Percentiles rank a stretch among this genome's conserved stretches.
Evolutionary conservation across 2,329 filamentous ascomycete species (phyloP).

Genomic region (Pseudocercospora eumusae): DNA sequence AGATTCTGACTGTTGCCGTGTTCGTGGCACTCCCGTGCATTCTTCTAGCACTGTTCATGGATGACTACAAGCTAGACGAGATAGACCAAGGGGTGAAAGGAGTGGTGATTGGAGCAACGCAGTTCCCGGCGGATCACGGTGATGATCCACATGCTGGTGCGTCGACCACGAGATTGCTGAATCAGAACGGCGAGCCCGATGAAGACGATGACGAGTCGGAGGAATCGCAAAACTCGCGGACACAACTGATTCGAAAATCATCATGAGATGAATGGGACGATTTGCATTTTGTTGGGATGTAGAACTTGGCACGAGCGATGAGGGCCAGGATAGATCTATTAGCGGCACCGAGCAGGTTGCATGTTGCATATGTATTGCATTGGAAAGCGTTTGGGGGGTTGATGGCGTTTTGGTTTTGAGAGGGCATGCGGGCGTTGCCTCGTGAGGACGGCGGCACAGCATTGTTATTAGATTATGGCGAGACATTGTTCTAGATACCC

Average conservation of each 20-base stretch:
- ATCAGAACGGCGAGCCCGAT: constrained; percentile 22
- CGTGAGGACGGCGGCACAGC: constrained; percentile 4
- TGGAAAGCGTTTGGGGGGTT: constrained; percentile 8
- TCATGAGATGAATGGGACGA: constrained; percentile 19
- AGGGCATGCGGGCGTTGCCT: constrained; percentile 7
- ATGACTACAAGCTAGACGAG: constrained; percentile 59
- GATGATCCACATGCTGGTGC: constrained; percentile 29
- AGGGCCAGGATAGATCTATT: background rate
- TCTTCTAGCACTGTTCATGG: constrained; percentile 57
- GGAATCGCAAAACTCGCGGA: constrained; percentile 27
- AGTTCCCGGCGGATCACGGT: constrained; percentile 25
- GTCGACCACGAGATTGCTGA: constrained; percentile 22
- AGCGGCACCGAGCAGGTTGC: constrained; percentile 5
- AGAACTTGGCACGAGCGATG: constrained; percentile 17
- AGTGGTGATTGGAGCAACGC: constrained; percentile 44
- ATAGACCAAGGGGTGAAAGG: constrained; percentile 49
- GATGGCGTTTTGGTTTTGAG: constrained; percentile 16
- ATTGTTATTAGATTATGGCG: constrained; percentile 10
- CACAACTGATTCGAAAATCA: constrained; percentile 25
- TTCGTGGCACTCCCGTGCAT: constrained; percentile 59
- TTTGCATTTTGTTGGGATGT: constrained; percentile 16
- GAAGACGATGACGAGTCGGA: constrained; percentile 17
- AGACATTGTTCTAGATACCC: constrained; percentile 18
- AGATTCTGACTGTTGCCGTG: constrained; percentile 57
- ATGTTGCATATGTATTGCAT: constrained; percentile 17